A percentile compares a stretch with the other conserved stretches of the same genome.
These are phyloP conservation scores for Boechera retrofracta DNA, from an alignment of 345 rosid species.

Conservation along the genomic window DNA sequence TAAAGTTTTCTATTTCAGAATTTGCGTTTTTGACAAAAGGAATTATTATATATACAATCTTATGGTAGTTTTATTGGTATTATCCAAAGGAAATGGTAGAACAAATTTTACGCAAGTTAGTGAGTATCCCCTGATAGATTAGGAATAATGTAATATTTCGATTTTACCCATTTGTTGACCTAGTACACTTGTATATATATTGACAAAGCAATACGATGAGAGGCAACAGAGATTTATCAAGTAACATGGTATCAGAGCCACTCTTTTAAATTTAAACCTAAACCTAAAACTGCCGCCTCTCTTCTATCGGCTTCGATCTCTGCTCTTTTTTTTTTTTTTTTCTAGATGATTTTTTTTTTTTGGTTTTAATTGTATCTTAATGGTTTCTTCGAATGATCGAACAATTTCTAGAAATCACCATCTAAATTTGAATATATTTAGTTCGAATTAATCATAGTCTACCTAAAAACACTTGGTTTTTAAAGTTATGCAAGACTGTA, in stretches of 20 bases:
- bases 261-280: no score
- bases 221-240: no score
- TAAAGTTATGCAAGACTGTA: conserved; percentile 11
- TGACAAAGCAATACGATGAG: no score
- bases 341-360: no score
- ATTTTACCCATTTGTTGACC: no score
- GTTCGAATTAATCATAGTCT: conserved; percentile 6
- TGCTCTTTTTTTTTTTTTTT: no score
- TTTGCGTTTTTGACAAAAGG: background rate
- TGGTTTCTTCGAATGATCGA: conserved; percentile 18
- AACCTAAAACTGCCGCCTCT: no score
- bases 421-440: conserved; percentile 16
- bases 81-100: background rate
- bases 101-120: background rate
- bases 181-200: no score
- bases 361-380: background rate
- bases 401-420: conserved; percentile 12
- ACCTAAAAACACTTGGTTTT: conserved; percentile 37
- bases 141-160: no score
- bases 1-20: background rate
- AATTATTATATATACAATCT: background rate
- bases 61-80: background rate
- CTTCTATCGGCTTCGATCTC: no score
- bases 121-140: background rate
- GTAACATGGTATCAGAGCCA: no score